Evolutionary conservation across 495 filamentous ascomycete species (phyloP), one percentile per base, ranked within the genome.

Genomic region (Tetracladium setigerum): DNA sequence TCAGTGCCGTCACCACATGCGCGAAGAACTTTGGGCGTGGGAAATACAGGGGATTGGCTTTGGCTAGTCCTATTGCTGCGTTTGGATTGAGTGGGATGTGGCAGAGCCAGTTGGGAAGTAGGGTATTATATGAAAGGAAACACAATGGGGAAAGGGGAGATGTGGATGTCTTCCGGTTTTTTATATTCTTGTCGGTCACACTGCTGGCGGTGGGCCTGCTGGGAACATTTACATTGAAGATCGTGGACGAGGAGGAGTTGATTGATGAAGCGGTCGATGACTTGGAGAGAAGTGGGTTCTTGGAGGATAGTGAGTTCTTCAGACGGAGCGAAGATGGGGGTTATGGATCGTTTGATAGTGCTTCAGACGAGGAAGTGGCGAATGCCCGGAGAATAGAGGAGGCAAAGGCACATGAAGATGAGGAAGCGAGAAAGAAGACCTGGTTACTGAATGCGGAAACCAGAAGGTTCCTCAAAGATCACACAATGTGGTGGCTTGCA

Each of bases 21-120:
- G 92, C 91, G 18, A 98, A 98, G 78, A 97, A 95, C 64, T 96
- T 97, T 62, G 87, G 91, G 15, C 72, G 82, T 33, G 87, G 89
- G 3, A 89, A 83, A 59, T 79, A 94, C 56, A 85, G 89, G 60
- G 91, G 92, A 0, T 63, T 98, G 46, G 89, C 94, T 58, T 69
- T 98, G 44, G 91, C 90, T 17, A 64, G 87, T 42, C 92, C 92
- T 6, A 96, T 98, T 68, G 88, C 92, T 0, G 80, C 84, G 2
- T 95, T 95, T 61, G 92, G 92, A 10, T 65, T 98, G 39, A 95
- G 90, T 55, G 86, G 87, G 5, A 87, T 98, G 86, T 95, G 91
- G 84, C 74, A 87, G 68, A 92, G 87, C 54, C 92, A 98, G 67
- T 61, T 95, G 32, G 91, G 86, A 17, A 89, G 82, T 39, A 76